These are phyloP conservation scores for Phalaenopsis hybrid DNA, from an alignment of 116 monocot species.

Conservation along the genomic window DNA sequence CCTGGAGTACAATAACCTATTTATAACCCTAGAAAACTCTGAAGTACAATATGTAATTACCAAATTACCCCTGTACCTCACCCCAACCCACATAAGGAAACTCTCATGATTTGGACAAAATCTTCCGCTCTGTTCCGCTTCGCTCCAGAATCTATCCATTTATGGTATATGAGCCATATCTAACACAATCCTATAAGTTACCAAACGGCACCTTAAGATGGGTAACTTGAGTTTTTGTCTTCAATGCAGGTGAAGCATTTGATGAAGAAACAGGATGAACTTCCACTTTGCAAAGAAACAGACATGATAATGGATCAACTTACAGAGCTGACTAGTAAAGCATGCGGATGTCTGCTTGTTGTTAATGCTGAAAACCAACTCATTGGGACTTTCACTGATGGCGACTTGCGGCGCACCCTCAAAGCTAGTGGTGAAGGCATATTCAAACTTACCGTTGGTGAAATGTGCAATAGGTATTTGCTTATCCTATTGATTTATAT, in stretches of 20 bases:
- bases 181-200: no score
- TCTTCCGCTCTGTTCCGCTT: no score
- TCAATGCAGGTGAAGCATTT: constrained; percentile 66
- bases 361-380: constrained; percentile 48
- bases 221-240: background rate
- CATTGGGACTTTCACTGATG: constrained; percentile 89
- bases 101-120: no score
- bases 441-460: constrained; percentile 23
- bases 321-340: constrained; percentile 81
- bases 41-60: no score
- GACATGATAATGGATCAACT: constrained; percentile 93
- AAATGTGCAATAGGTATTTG: no score
- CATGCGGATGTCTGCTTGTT: constrained; percentile 78
- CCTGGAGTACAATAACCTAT: no score
- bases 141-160: no score
- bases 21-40: no score
- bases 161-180: no score
- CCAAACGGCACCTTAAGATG: background rate
- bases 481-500: no score
- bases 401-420: constrained; percentile 67
- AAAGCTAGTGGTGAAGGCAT: constrained; percentile 61
- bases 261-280: constrained; percentile 68
- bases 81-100: no score
- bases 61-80: no score
- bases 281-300: constrained; percentile 73